These are phyloP conservation scores for Pisolithus albus DNA, from an alignment of 768 basidiomycete species.

Conservation along the genomic window DNA sequence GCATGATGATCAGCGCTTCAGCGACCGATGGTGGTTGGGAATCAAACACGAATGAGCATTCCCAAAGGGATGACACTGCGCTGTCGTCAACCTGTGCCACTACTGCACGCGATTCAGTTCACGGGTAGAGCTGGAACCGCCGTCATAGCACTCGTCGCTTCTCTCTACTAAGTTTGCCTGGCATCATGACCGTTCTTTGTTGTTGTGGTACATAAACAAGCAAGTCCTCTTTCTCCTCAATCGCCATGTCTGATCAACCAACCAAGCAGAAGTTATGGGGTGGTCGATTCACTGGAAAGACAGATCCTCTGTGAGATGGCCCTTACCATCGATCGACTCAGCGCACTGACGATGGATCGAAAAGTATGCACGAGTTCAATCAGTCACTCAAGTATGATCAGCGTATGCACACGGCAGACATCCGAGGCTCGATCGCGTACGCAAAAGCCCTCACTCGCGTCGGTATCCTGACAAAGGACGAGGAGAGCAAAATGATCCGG, in stretches of 20 bases:
- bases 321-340: neutral
- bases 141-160: too few relatives aligned
- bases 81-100: too few relatives aligned
- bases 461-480: constrained; percentile 74
- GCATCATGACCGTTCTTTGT: too few relatives aligned
- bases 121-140: too few relatives aligned
- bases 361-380: constrained; percentile 95
- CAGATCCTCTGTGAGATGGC: constrained; percentile 45
- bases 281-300: constrained; percentile 81
- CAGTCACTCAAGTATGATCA: constrained; percentile 93
- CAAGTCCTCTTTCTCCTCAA: neutral
- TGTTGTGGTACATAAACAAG: neutral
- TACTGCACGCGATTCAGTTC: too few relatives aligned
- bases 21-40: neutral
- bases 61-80: too few relatives aligned
- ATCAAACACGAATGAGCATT: too few relatives aligned
- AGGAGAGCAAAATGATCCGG: constrained; percentile 62
- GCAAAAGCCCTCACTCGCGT: constrained; percentile 78
- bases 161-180: too few relatives aligned
- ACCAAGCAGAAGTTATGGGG: constrained; percentile 81
- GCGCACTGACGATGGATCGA: neutral
- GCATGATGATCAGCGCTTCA: constrained; percentile 36
- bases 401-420: constrained; percentile 88
- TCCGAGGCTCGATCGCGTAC: constrained; percentile 93
- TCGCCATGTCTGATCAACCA: constrained; percentile 33